Conservation (phyloP, 495 filamentous ascomycete genomes). For the Bacidia rubella region DNA sequence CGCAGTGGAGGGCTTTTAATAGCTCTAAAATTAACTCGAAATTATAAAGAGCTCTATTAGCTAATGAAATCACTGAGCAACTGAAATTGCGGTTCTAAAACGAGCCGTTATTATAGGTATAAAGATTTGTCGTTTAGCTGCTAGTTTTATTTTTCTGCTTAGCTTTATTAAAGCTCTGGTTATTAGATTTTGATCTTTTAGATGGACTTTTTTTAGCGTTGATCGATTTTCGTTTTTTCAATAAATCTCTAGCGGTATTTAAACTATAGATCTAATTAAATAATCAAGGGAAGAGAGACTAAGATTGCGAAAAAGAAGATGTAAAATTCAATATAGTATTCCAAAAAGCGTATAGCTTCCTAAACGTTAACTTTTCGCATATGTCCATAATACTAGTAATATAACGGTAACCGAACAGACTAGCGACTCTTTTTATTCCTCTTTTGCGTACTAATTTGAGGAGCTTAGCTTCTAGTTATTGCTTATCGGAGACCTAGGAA, state of each 20-base stretch:
- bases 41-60: constrained; percentile 9
- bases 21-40: constrained; percentile 16
- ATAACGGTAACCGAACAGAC: constrained; percentile 8
- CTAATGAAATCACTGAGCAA: constrained; percentile 12
- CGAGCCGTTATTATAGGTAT: constrained; percentile 8
- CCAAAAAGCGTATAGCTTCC: constrained; percentile 13
- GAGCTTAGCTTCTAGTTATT: constrained; percentile 11
- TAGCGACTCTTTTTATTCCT: constrained; percentile 13
- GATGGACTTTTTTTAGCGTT: constrained; percentile 1
- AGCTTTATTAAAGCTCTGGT: constrained; percentile 9
- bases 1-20: constrained; percentile 12
- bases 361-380: constrained; percentile 11
- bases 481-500: constrained; percentile 14
- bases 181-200: constrained; percentile 13
- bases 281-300: constrained; percentile 8
- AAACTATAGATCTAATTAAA: constrained; percentile 7
- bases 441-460: constrained; percentile 12
- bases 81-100: constrained; percentile 14
- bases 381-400: constrained; percentile 15
- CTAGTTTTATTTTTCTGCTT: neutral
- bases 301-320: constrained; percentile 12
- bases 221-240: constrained; percentile 8
- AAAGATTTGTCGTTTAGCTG: constrained; percentile 13
- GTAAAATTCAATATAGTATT: constrained; percentile 6
- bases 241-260: neutral